phyloP scores from a whole-genome alignment of 2,329 filamentous ascomycete species.

The Arachnopeziza araneosa region DNA sequence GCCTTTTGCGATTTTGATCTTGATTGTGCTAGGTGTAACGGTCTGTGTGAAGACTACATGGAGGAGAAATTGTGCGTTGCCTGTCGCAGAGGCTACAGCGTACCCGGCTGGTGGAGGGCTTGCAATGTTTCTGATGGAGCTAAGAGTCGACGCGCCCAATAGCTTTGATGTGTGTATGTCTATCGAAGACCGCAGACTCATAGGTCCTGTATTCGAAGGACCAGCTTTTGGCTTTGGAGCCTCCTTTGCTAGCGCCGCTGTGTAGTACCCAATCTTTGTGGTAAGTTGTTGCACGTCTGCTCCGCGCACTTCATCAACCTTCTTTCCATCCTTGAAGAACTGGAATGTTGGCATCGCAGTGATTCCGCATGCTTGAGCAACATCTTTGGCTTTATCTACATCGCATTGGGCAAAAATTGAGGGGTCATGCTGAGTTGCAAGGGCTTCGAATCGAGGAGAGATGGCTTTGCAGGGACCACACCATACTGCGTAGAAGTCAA shows the following conservation, averaged over 20 bases:
- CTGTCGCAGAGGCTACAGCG: constrained; percentile 19
- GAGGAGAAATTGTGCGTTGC: constrained; percentile 16
- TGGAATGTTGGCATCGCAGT: constrained; percentile 92
- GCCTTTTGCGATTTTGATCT: constrained; percentile 20
- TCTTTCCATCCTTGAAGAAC: constrained; percentile 70
- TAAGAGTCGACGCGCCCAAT: constrained; percentile 22
- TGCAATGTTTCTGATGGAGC: constrained; percentile 23
- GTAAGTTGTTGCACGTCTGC: constrained; percentile 73
- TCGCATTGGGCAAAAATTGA: constrained; percentile 86
- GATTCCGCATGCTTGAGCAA: constrained; percentile 70
- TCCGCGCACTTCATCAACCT: constrained; percentile 71
- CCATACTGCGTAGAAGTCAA: constrained; percentile 76
- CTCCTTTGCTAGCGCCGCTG: constrained; percentile 18
- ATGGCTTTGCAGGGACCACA: constrained; percentile 91
- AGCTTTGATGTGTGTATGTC: constrained; percentile 18
- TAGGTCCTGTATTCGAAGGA: constrained; percentile 5
- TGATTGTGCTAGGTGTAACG: constrained; percentile 19
- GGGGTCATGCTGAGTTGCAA: constrained; percentile 70
- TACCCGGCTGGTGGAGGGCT: constrained; percentile 26
- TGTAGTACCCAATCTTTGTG: constrained; percentile 27
- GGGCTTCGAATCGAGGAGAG: constrained; percentile 76
- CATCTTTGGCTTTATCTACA: constrained; percentile 72
- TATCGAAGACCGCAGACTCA: constrained; percentile 23
- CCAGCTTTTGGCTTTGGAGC: constrained; percentile 1
- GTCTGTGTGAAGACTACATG: constrained; percentile 22